Evolutionary conservation across 2,329 filamentous ascomycete genomes (phyloP).

Genomic region (Fusarium transvaalense): DNA sequence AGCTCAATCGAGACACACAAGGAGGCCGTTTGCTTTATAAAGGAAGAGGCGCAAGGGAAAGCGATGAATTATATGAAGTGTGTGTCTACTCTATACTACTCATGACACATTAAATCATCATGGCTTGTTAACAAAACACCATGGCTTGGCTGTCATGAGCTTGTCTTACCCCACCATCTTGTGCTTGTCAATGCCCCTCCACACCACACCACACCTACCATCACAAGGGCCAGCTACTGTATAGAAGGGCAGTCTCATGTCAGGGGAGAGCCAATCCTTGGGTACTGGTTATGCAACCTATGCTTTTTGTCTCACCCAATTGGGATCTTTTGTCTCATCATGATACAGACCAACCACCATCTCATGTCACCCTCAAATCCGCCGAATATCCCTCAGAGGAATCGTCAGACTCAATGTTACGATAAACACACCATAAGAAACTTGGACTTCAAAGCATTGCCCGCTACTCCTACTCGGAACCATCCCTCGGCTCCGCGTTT

Average conservation of each 20-base stretch:
- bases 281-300: neutral
- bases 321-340: slow-evolving; percentile 13
- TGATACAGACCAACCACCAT: slow-evolving; percentile 15
- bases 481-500: slow-evolving; percentile 16
- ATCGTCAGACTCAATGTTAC: neutral
- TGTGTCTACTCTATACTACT: neutral
- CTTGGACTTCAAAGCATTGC: neutral
- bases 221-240: slow-evolving; percentile 13
- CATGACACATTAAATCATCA: slow-evolving; percentile 2
- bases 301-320: slow-evolving; percentile 1
- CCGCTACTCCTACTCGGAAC: slow-evolving; percentile 32
- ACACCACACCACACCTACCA: slow-evolving; percentile 20
- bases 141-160: slow-evolving; percentile 22
- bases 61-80: neutral
- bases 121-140: neutral
- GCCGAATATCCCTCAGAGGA: neutral
- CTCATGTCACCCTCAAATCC: slow-evolving; percentile 4
- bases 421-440: neutral
- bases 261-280: slow-evolving; percentile 21
- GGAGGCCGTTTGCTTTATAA: neutral
- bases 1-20: slow-evolving; percentile 4
- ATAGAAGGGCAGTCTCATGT: slow-evolving; percentile 4
- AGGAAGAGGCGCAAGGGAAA: too few relatives aligned
- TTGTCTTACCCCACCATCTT: slow-evolving; percentile 26
- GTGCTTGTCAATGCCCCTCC: slow-evolving; percentile 29